Base-by-base conservation (phyloP, 2,329 filamentous ascomycete genomes). In the Fusarium sp. region DNA sequence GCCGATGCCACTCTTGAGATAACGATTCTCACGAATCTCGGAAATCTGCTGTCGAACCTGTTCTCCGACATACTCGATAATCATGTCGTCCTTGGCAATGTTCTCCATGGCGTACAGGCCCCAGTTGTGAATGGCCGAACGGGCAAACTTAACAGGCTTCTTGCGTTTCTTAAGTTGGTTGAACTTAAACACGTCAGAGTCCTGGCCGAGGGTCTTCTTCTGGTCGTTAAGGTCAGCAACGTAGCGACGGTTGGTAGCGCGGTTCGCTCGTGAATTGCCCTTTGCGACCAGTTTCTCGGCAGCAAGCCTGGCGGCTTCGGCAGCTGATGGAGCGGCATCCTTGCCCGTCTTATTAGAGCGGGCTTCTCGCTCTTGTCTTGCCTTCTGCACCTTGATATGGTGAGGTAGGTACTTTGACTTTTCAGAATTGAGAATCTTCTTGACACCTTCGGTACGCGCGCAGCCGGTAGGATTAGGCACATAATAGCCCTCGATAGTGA, bases 131-230 rank as follows among this genome's bases (percentile, higher is more conserved):
- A 99, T 99, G 45, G 96, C 96, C 53, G 96, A 99, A 44, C 96
- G 89, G 59, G 95, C 96, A 81, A 99, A 99, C 78, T 97, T 96
- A 79, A 99, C 96, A 2, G 95, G 94, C 85, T 99, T 99, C 89
- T 98, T 99, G 65, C 96, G 92, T 83, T 98, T 99, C 87, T 98
- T 98, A 61, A 99, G 90, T 83, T 98, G 96, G 80, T 99, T 99
- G 87, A 99, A 99, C 61, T 95, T 92, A 75, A 99, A 89, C 31
- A 96, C 94, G 75, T 98, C 95, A 56, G 94, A 93, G 71, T 97
- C 94, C 67, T 89, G 88, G 54, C 91, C 92, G 21, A 94, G 86
- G 14, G 91, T 92, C 81, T 94, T 94, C 84, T 97, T 97, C 79
- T 98, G 94, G 45, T 96, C 93, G 77, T 97, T 97, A 73, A 99